Evolutionary conservation across 495 filamentous ascomycete species (phyloP), one percentile per base, ranked within the genome.

Genomic region (Lophium mytilinum): DNA sequence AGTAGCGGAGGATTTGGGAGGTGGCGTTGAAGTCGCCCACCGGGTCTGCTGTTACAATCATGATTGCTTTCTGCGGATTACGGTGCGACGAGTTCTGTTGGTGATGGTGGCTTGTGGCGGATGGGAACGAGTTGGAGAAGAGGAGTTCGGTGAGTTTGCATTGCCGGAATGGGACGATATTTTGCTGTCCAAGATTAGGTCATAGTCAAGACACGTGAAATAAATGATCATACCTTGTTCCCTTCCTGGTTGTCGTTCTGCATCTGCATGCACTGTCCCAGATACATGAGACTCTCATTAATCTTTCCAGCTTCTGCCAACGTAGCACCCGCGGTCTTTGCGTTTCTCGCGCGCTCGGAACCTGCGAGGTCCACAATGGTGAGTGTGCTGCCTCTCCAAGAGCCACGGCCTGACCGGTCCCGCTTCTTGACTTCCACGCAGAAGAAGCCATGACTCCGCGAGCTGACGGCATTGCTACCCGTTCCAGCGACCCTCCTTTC

Each of bases 31-130:
- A 96, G 68, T 98, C 93, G 11, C 94, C 93, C 14, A 87, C 64
- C 0, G 93, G 92, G 66, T 98, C 93, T 0, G 94, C 93, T 1
- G 93, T 95, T 17, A 97, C 94, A 42, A 97, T 86, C 93, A 98
- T 97, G 64, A 92, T 80, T 0, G 86, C 88, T 68, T 89, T 93
- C 68, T 95, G 92, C 0, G 89, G 85, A 50, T 79, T 73, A n/a
- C 76, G 75, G 45, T 48, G 45, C 2, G n/a, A 24, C 76, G 74
- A 43, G 60, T 46, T 54, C 37, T 58, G 66, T n/a, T 67, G 64
- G 53, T 68, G 19, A 45, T 61, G 55, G 30, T 61, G 18, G 70
- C 71, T 52, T n/a, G 79, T 77, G 0, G 82, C 65, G 0, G 85
- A 85, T 2, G 91, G 86, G 71, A 96, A 96, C 1, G 85, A 92